These are phyloP conservation scores for Platanus orientalis DNA, from an alignment of 164 flowering plant genomes.

Conservation along the genomic window DNA sequence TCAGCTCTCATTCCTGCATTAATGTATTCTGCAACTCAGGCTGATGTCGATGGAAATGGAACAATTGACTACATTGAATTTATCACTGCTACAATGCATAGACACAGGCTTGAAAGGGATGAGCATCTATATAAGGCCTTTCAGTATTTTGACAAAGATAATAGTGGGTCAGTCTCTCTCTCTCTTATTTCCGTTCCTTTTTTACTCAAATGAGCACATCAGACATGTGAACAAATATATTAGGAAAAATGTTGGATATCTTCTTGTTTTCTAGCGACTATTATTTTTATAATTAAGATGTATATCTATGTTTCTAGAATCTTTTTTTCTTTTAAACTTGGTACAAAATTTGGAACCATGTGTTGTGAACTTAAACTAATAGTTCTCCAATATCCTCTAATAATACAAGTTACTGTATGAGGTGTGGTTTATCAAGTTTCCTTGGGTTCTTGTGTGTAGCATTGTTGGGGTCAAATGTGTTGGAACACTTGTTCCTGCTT, in stretches of 20 bases:
- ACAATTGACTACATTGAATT: conserved; percentile 88
- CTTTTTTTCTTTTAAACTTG: background rate
- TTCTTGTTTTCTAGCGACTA: background rate
- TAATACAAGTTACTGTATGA: background rate
- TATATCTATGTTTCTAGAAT: background rate
- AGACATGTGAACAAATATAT: background rate
- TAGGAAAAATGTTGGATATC: too few species aligned
- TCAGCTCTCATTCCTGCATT: background rate
- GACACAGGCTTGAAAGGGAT: conserved; percentile 79
- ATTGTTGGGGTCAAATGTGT: background rate
- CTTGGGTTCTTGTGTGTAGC: background rate
- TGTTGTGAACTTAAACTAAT: background rate
- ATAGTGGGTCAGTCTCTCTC: conserved; percentile 65
- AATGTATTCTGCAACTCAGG: conserved; percentile 37
- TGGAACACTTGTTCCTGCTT: background rate
- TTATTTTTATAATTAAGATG: background rate
- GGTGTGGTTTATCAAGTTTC: background rate
- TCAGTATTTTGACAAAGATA: conserved; percentile 79
- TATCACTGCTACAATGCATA: conserved; percentile 91
- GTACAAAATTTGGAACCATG: too few species aligned
- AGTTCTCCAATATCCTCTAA: background rate
- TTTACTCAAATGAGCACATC: background rate
- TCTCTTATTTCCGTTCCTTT: background rate
- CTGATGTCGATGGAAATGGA: conserved; percentile 95
- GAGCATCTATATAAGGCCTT: conserved; percentile 83